Evolutionary conservation across 1,139 yeast species (phyloP).

Genomic region (Diutina sp.): DNA sequence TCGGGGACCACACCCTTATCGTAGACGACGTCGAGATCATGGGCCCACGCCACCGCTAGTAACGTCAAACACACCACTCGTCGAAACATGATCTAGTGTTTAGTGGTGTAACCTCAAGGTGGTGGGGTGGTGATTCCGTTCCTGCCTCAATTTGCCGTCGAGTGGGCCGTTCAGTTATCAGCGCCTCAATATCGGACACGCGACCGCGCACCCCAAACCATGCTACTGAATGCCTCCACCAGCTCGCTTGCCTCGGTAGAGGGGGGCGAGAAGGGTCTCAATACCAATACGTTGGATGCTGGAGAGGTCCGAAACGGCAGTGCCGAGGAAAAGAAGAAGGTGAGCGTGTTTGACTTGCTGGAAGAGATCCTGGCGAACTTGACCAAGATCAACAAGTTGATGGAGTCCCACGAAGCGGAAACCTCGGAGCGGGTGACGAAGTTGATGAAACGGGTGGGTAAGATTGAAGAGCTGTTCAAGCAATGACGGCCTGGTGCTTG

Average conservation of each 20-base stretch:
- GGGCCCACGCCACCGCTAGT: background rate
- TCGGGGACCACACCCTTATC: background rate
- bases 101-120: background rate
- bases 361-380: background rate
- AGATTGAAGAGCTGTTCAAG: background rate
- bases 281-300: background rate
- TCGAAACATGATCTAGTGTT: background rate
- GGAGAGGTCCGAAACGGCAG: background rate
- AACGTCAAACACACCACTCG: background rate
- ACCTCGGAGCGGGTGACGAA: slow-evolving; percentile 1
- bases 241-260: background rate
- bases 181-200: background rate
- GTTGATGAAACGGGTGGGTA: background rate
- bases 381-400: background rate
- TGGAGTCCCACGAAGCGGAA: background rate
- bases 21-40: background rate
- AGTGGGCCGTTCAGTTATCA: background rate
- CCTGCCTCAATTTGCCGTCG: background rate
- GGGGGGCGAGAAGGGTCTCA: slow-evolving; percentile 1
- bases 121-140: too few relatives aligned
- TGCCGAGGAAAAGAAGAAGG: background rate
- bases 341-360: background rate
- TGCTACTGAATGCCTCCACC: background rate
- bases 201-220: background rate
- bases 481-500: background rate